Base-by-base conservation (phyloP, 2,329 filamentous ascomycete genomes). In the Neopestalotiopsis sp. region DNA sequence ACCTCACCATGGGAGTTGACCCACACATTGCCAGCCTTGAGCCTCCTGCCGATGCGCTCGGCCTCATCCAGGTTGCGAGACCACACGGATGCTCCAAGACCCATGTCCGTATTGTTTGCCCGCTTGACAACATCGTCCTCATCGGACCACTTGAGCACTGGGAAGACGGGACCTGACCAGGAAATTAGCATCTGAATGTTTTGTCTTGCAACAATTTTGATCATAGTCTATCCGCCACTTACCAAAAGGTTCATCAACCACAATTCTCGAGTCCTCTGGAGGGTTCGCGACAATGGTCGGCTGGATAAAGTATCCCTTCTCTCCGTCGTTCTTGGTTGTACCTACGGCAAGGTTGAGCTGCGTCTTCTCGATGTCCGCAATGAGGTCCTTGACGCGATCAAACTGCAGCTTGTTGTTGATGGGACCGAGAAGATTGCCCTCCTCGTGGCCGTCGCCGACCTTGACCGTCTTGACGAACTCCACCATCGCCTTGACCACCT, bases 391-490 rank as follows among this genome's bases (percentile, higher is more conserved):
- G 32, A 90, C 87, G 30, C 85, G 85, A 61, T 90, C 86, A 74
- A 85, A 92, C 77, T 92, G 91, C 84, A 89, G 86, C 72, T 84
- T 79, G 78, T 92, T 92, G 70, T 90, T 89, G 2, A 92, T 78
- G 0, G 91, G 91, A 0, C 89, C 87, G 68, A 89, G 84, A 52
- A 87, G 76, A 58, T 77, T 78, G 45, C 75, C 76, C 14, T 73
- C 72, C 3, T 65, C 58, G 10, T 68, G 69, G 30, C 80, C 78
- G 66, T 77, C 76, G 69, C 76, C 72, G 12, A 84, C 81, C 57
- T 80, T 80, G 64, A 78, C 82, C 66, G 84, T 82, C 45, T 84
- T 83, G 45, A 85, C 82, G 56, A 82, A 79, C 4, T 84, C 79
- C 20, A 81, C 74, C 13, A 85, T 74, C 24, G 75, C 71, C 1